Conservation (phyloP, 2,329 filamentous ascomycete genomes). For the Fusarium newnesense region DNA sequence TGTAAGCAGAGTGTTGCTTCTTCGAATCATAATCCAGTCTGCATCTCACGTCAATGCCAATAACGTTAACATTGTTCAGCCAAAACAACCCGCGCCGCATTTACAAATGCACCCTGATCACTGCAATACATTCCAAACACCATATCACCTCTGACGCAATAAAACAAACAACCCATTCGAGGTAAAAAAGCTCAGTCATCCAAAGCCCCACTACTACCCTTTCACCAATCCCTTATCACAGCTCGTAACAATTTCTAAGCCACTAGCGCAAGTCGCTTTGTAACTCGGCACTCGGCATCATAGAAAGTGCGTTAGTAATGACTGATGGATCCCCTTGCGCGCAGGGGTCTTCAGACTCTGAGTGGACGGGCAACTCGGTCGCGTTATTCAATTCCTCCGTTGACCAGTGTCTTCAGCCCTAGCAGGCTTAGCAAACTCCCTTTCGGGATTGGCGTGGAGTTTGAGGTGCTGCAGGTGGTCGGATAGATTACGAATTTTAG, state of each 20-base stretch:
- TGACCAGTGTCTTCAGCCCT: not conserved
- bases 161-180: not conserved
- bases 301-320: not conserved
- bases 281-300: not conserved
- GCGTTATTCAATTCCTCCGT: constrained; percentile 1
- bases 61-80: not conserved
- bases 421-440: not conserved
- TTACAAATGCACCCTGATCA: not conserved
- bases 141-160: not conserved
- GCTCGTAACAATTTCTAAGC: not conserved
- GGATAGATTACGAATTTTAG: not conserved
- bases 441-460: not conserved
- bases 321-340: not conserved
- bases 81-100: not conserved
- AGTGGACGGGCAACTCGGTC: not conserved
- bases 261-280: not conserved
- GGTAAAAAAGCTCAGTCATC: not conserved
- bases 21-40: not conserved
- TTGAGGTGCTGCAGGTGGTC: not conserved
- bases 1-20: too few relatives aligned
- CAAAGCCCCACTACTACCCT: not conserved
- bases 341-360: not conserved
- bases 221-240: not conserved
- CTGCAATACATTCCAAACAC: not conserved
- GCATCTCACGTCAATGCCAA: not conserved